Base-by-base conservation (phyloP, 1,284 basidiomycete species). In the Vanrija sp. region DNA sequence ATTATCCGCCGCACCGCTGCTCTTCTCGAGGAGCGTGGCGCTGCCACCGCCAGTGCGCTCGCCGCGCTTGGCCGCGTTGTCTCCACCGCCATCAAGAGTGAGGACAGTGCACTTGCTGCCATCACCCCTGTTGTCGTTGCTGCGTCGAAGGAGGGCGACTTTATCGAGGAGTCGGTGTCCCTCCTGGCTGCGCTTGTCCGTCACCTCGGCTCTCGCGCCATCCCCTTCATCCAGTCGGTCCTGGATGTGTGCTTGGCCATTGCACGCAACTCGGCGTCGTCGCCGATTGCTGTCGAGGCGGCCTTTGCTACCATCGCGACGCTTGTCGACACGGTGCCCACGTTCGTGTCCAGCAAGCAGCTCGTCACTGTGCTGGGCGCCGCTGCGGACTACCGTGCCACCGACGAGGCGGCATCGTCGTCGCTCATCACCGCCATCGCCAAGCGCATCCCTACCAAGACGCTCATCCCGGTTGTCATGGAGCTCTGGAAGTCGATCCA, bases 201-300 rank as follows among this genome's bases (percentile, higher is more conserved):
- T 18, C 85, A 84, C 51, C 81, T 94, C n/a, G 89, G 88, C 0
- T 89, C 91, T 19, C 85, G 92, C 0, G 79, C 89, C 46, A 89
- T 96, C 47, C 89, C 92, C 6, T 82, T 84, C 75, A 85, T 93
- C 72, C 84, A 84, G 51, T 79, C 82, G n/a, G 81, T 92, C 45
- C 80, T 88, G 27, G 75, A 82, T 7, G 78, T 83, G 48, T 83
- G 83, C 55, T 77, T 85, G 24, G 59, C 69, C 9, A 66, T 84
- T 38, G 76, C 86, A 42, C 78, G 78, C 3, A 31, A 31, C 31
- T 45, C 64, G 10, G 53, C 59, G 14, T 51, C 61, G 3, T 54
- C 61, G 2, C 31, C 61, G 14, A 37, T 51, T 0, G 53, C 63
- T 14, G 46, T 54, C 45, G 58, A 62, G 18, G 57, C 60, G 24